Base-by-base conservation (phyloP, 2,329 filamentous ascomycete genomes). In the Fusarium tupiense region DNA sequence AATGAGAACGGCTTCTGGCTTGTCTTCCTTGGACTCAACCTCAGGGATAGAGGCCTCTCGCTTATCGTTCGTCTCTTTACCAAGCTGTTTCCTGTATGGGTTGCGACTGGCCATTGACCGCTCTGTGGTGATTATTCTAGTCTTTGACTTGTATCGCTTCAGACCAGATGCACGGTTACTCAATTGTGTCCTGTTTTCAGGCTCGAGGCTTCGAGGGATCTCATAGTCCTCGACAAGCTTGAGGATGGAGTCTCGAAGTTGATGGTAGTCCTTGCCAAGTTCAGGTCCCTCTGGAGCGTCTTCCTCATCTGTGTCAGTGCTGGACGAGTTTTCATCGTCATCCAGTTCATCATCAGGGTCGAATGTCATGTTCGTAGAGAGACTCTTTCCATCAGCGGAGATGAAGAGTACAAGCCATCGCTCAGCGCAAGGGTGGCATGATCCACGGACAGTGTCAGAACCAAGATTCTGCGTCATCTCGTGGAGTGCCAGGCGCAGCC, bases 211-310 rank as follows among this genome's bases (percentile, higher is more conserved):
- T 61, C 92, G 90, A 1, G 93, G 92, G 49, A 95, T 93, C 77
- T 96, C 94, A 70, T 93, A 95, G 72, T 97, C 94, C 77, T 94
- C 90, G 2, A 96, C 92, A 9, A 97, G 86, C 80, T 93, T 95
- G 67, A 94, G 84, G 61, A 97, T 93, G 0, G 94, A 93, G 69
- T 94, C 91, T 66, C 95, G 92, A 8, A 97, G 84, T 72, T 94
- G 92, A 78, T 95, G 93, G 75, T 95, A 95, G 78, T 95, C 93
- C 76, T 93, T 93, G 80, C 93, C 91, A 8, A 94, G 85, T 60
- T 93, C 93, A 1, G 89, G 86, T 6, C 86, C 85, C 50, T 89
- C 87, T 11, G 88, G 87, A 24, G 88, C 86, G 9, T 92, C 91
- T 49, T 92, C 90, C 35, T 91, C 87, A 10, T 87, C 88, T 33